Percentiles rank a stretch among this genome's conserved stretches.
Conservation (phyloP, 345 rosid species). For the Clausena lansium region DNA sequence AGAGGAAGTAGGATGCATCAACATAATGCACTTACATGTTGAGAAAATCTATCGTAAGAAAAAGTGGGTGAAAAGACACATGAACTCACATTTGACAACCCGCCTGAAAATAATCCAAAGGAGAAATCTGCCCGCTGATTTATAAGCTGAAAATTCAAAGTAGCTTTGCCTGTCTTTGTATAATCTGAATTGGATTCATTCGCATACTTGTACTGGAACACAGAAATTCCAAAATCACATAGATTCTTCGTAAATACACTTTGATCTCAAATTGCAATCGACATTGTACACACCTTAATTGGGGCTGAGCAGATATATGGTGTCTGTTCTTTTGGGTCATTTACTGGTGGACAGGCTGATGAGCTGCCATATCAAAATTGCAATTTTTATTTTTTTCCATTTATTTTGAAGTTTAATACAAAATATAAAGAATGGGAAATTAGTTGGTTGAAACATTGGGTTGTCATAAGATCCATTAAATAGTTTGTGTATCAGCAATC, state of each 20-base stretch:
- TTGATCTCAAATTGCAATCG: neutral
- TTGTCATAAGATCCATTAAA: neutral
- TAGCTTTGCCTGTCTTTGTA: slow-evolving; percentile 51
- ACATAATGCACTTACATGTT: neutral
- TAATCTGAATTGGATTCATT: slow-evolving; percentile 44
- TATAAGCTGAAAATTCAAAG: slow-evolving; percentile 66
- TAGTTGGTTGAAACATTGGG: neutral
- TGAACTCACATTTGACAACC: slow-evolving; percentile 51
- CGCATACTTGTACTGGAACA: slow-evolving; percentile 66
- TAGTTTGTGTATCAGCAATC: neutral
- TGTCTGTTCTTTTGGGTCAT: slow-evolving; percentile 43
- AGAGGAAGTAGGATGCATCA: neutral
- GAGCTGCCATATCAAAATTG: slow-evolving; percentile 40
- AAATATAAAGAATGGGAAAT: neutral
- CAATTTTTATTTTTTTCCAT: neutral
- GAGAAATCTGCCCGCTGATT: slow-evolving; percentile 94
- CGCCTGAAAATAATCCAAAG: slow-evolving; percentile 76
- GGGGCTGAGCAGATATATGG: slow-evolving; percentile 87
- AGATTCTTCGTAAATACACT: neutral
- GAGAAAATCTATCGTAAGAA: neutral
- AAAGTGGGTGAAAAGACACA: neutral
- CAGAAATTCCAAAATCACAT: slow-evolving; percentile 1
- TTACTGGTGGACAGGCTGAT: slow-evolving; percentile 46
- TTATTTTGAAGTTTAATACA: too few species aligned
- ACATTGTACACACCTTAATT: slow-evolving; percentile 55